Conservation (phyloP, 345 rosid genomes). For the Salix purpurea region DNA sequence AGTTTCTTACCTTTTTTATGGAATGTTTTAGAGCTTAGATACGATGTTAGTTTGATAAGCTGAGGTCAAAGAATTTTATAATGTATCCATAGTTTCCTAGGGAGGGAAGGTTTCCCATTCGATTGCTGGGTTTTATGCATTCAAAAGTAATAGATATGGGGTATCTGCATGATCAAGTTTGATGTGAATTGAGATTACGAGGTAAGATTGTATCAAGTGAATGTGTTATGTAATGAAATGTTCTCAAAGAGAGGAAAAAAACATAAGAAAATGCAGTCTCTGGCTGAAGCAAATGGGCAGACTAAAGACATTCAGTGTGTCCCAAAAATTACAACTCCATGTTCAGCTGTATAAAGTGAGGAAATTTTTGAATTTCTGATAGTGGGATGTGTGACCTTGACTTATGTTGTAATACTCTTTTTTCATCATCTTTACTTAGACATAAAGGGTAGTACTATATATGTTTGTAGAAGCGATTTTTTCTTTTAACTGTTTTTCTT, state of each 20-base stretch:
- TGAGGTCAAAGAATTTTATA: background rate
- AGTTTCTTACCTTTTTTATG: background rate
- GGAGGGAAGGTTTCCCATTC: background rate
- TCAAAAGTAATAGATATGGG: background rate
- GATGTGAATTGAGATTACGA: background rate
- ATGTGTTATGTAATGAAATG: background rate
- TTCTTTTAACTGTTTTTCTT: background rate
- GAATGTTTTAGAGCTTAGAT: background rate
- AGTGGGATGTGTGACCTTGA: background rate
- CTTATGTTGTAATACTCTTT: too few species aligned
- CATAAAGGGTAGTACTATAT: background rate
- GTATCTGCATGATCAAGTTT: background rate
- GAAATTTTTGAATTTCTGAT: background rate
- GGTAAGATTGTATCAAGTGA: too few species aligned
- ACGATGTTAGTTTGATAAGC: background rate
- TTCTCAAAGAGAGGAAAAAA: too few species aligned
- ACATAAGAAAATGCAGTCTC: background rate
- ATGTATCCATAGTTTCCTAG: background rate
- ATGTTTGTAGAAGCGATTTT: background rate
- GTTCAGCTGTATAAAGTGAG: background rate
- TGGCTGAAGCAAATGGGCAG: background rate
- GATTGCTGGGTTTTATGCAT: background rate
- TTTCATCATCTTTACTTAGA: background rate
- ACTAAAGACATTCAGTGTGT: background rate
- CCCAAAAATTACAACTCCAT: background rate